phyloP scores from a whole-genome alignment of 2,329 filamentous ascomycete genomes.

The Arthrobotrys conoides region DNA sequence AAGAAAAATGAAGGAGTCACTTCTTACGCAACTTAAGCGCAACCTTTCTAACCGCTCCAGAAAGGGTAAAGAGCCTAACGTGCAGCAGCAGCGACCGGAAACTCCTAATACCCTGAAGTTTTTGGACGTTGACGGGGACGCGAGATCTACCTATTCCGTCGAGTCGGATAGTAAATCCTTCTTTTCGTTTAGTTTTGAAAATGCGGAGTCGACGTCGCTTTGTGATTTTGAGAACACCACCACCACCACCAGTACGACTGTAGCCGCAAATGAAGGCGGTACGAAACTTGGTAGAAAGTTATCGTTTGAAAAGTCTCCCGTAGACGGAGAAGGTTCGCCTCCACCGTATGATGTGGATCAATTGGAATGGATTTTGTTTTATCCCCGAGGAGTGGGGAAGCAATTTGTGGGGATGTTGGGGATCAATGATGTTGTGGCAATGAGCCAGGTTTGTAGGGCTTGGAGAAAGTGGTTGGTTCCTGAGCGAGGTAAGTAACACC shows the following conservation, averaged over 20 bases:
- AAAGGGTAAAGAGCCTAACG: conserved; percentile 9
- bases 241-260: neutral
- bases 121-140: conserved; percentile 14
- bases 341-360: conserved; percentile 22
- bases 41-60: conserved; percentile 24
- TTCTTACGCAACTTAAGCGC: conserved; percentile 15
- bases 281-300: neutral
- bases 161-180: conserved; percentile 22
- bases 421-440: conserved; percentile 40
- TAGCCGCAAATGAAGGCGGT: neutral
- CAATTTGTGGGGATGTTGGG: conserved; percentile 25
- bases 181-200: conserved; percentile 22
- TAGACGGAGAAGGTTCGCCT: neutral
- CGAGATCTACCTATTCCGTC: conserved; percentile 16
- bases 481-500: conserved; percentile 10
- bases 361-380: conserved; percentile 38
- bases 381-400: neutral
- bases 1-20: conserved; percentile 15
- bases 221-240: conserved; percentile 1
- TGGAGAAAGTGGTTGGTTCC: conserved; percentile 29
- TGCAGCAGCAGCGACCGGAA: conserved; percentile 7
- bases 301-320: neutral
- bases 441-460: conserved; percentile 28
- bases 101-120: neutral
- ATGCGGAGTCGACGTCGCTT: conserved; percentile 2